phyloP scores from a whole-genome alignment of 805 yeast species.

The Vanderwaltozyma tropicalis region DNA sequence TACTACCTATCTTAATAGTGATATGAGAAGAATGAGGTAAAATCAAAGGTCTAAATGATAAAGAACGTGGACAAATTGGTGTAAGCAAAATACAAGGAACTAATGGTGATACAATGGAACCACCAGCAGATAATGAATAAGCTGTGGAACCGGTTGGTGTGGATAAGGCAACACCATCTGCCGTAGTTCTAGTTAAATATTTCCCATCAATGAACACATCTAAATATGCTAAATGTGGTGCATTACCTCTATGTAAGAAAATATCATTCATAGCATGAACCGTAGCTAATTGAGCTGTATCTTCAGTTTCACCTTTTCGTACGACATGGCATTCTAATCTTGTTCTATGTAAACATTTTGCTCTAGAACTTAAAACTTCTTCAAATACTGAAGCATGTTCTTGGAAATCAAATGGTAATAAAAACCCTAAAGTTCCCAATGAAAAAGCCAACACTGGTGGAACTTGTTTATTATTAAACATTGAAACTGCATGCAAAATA shows the following conservation, averaged over 20 bases:
- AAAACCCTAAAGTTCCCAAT: constrained; percentile 81
- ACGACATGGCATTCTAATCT: constrained; percentile 69
- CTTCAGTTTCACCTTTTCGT: constrained; percentile 20
- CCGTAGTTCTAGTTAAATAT: constrained; percentile 79
- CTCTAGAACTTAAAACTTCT: constrained; percentile 55
- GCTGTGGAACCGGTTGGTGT: constrained; percentile 97
- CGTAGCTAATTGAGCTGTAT: constrained; percentile 4
- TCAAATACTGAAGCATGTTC: constrained; percentile 51
- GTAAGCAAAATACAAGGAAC: constrained; percentile 76
- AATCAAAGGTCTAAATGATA: constrained; percentile 81
- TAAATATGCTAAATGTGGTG: constrained; percentile 73
- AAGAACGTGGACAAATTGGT: constrained; percentile 85
- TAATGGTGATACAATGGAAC: constrained; percentile 82
- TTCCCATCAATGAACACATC: constrained; percentile 82
- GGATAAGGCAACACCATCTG: constrained; percentile 77
- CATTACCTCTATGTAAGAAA: constrained; percentile 75
- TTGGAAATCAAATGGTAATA: constrained; percentile 74
- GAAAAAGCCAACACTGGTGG: constrained; percentile 89
- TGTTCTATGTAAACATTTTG: constrained; percentile 64
- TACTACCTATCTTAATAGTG: constrained; percentile 47
- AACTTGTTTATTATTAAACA: constrained; percentile 57
- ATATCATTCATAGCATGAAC: constrained; percentile 86
- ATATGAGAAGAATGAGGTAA: constrained; percentile 73
- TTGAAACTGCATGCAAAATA: constrained; percentile 69
- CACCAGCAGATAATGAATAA: constrained; percentile 81